Conservation (phyloP, 768 basidiomycete genomes). For the Boletus rubroflammeus region DNA sequence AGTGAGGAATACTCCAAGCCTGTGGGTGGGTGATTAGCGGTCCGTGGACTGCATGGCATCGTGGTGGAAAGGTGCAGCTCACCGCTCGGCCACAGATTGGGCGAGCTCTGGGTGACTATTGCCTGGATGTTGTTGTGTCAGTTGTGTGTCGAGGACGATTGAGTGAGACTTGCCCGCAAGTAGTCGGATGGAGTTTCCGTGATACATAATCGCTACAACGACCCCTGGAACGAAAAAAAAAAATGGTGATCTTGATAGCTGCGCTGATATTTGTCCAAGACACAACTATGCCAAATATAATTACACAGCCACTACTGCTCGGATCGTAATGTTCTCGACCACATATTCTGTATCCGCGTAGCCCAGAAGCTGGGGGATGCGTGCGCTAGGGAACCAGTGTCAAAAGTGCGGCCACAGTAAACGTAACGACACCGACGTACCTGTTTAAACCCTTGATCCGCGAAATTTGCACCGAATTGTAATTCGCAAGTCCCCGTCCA, state of each 20-base stretch:
- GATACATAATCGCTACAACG: constrained; percentile 55
- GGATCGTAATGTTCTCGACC: constrained; percentile 90
- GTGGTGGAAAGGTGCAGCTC: constrained; percentile 54
- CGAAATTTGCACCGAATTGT: constrained; percentile 89
- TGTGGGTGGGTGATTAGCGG: constrained; percentile 53
- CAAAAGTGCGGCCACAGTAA: background rate
- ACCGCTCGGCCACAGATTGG: constrained; percentile 93
- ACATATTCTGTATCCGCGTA: constrained; percentile 98
- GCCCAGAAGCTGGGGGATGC: constrained; percentile 75
- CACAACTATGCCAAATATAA: constrained; percentile 32
- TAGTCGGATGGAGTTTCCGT: constrained; percentile 77
- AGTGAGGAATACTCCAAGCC: constrained; percentile 84
- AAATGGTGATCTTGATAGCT: background rate
- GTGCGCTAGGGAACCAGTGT: constrained; percentile 50
- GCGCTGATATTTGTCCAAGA: constrained; percentile 9
- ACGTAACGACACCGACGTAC: constrained; percentile 43
- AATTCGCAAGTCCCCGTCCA: constrained; percentile 92
- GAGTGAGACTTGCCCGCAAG: constrained; percentile 54
- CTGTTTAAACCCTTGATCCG: constrained; percentile 89
- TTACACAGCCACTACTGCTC: constrained; percentile 49
- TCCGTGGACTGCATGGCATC: constrained; percentile 39
- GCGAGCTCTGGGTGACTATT: constrained; percentile 99
- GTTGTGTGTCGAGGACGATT: constrained; percentile 2
- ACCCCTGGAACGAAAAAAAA: constrained; percentile 9
- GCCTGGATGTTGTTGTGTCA: constrained; percentile 47